Conservation (phyloP, 306 rosid species). For the Castanea crenata region DNA sequence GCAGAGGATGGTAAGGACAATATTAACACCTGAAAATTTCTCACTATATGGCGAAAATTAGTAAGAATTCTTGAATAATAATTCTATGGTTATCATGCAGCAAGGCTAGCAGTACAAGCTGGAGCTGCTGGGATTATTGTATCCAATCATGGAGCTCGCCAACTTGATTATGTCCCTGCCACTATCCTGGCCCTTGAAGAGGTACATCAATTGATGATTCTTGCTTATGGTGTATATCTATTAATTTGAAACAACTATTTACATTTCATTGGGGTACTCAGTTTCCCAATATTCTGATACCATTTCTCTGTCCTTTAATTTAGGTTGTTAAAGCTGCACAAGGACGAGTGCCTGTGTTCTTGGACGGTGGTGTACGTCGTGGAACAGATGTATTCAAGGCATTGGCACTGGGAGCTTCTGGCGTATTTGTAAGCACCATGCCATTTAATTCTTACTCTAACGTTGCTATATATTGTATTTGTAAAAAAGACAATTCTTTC, state of each 20-base stretch:
- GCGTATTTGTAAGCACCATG: constrained; percentile 69
- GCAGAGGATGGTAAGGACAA: constrained; percentile 82
- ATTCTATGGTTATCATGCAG: constrained; percentile 37
- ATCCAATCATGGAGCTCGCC: constrained; percentile 97
- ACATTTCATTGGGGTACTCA: background rate
- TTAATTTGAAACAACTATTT: background rate
- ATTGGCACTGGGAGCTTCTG: constrained; percentile 94
- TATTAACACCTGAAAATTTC: constrained; percentile 1
- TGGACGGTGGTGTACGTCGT: constrained; percentile 95
- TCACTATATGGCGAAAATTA: background rate
- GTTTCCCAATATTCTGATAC: background rate
- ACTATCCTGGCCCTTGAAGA: constrained; percentile 88
- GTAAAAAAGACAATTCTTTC: background rate
- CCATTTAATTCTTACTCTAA: background rate
- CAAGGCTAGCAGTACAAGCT: constrained; percentile 74
- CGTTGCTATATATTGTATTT: background rate
- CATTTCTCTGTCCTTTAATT: background rate
- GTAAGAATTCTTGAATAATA: constrained; percentile 1
- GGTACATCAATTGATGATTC: constrained; percentile 38
- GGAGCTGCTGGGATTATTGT: constrained; percentile 96
- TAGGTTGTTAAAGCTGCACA: constrained; percentile 95
- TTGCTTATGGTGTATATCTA: background rate
- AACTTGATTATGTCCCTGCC: constrained; percentile 92
- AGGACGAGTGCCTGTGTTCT: constrained; percentile 85
- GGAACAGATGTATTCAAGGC: constrained; percentile 99